Conservation (phyloP, 1,284 basidiomycete species). For the Melampsora larici-populina region DNA sequence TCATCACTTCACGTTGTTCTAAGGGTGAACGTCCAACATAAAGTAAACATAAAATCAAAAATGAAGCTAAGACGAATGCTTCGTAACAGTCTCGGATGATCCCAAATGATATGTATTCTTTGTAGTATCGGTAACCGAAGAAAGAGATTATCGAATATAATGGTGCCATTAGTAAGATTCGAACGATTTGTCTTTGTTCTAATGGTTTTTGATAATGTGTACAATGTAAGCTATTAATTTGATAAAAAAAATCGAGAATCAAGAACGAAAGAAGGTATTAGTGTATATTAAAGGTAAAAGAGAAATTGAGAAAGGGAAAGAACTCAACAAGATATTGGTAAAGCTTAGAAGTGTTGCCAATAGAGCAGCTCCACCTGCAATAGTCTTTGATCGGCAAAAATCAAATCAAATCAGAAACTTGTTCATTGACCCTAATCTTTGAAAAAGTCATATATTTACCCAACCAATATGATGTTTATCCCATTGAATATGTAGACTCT, state of each 20-base stretch:
- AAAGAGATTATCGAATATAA: conserved; percentile 46
- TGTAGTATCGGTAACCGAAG: conserved; percentile 43
- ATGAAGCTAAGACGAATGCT: conserved; percentile 65
- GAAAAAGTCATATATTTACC: neutral
- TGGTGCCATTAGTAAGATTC: conserved; percentile 55
- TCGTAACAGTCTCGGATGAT: conserved; percentile 52
- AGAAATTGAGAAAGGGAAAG: neutral
- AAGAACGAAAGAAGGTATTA: neutral
- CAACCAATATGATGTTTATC: conserved; percentile 34
- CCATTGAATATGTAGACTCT: conserved; percentile 22
- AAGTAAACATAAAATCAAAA: conserved; percentile 69
- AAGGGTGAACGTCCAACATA: conserved; percentile 69
- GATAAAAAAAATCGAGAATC: neutral
- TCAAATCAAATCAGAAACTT: neutral
- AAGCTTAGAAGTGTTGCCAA: conserved; percentile 12
- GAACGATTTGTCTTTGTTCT: conserved; percentile 68
- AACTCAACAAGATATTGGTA: conserved; percentile 19
- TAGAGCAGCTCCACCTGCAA: conserved; percentile 23
- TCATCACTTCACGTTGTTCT: conserved; percentile 62
- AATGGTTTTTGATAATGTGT: conserved; percentile 66
- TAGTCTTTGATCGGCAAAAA: neutral
- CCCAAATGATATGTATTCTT: conserved; percentile 57
- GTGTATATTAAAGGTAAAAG: neutral
- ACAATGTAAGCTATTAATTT: conserved; percentile 29
- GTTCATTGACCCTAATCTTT: neutral